Percentiles rank a stretch among this genome's conserved stretches.
phyloP scores from a whole-genome alignment of 805 yeast species.

The Priceomyces haplophilus region DNA sequence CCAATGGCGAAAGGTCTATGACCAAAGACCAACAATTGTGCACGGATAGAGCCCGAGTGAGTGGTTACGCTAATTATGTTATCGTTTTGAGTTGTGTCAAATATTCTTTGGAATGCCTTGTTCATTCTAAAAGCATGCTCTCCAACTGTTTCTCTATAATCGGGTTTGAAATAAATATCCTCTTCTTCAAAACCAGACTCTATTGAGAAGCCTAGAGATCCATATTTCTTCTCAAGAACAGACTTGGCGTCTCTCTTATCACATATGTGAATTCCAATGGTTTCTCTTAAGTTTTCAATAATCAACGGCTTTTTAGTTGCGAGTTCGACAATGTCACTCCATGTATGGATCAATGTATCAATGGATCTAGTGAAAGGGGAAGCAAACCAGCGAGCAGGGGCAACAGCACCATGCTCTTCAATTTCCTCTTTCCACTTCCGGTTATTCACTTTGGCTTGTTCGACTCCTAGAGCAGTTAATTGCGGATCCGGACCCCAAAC shows the following conservation, averaged over 20 bases:
- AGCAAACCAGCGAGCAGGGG: conserved; percentile 42
- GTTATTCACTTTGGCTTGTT: conserved; percentile 45
- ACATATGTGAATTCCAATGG: conserved; percentile 49
- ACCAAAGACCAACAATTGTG: conserved; percentile 45
- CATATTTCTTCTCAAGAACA: conserved; percentile 39
- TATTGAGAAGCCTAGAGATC: conserved; percentile 32
- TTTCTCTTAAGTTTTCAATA: conserved; percentile 47
- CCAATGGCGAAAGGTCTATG: conserved; percentile 48
- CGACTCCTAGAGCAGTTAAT: conserved; percentile 44
- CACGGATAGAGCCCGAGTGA: conserved; percentile 50
- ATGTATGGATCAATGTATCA: conserved; percentile 48
- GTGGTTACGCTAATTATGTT: conserved; percentile 42
- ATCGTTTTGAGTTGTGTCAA: conserved; percentile 18
- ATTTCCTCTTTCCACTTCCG: conserved; percentile 39
- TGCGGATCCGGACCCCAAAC: conserved; percentile 54
- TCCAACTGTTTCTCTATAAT: conserved; percentile 38
- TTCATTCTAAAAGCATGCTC: conserved; percentile 39
- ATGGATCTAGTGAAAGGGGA: conserved; percentile 54
- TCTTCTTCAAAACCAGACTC: conserved; percentile 47
- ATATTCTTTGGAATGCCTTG: conserved; percentile 35
- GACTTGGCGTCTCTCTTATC: conserved; percentile 42
- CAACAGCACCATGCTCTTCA: conserved; percentile 18
- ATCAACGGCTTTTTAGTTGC: conserved; percentile 31
- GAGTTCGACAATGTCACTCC: conserved; percentile 35
- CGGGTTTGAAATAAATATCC: conserved; percentile 40